Evolutionary conservation across 441 rosid species (phyloP), one percentile per base, ranked within the genome.

Genomic region (Populus tomentosa): DNA sequence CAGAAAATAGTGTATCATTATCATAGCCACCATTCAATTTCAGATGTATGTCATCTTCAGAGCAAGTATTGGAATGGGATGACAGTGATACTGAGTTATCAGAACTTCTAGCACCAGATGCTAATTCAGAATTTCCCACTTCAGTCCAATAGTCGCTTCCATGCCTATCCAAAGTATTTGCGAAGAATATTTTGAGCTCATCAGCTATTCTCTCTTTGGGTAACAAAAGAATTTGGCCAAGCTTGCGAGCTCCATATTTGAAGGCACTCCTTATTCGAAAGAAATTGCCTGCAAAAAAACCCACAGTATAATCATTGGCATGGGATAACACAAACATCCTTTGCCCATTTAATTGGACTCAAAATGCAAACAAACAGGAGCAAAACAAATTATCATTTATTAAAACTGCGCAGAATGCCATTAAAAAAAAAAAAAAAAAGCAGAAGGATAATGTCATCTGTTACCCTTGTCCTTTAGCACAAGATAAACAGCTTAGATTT

Each of bases 141-240:
- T 78, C 80, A 70, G 80, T 81, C 85, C 80, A 62, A 73, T 71
- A 70, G 40, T 83, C 75, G 73, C 81, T 70, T 67, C 71, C 80
- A 80, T 79, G 81, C 76, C 91, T 77, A 69, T 79, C 88, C 82
- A 85, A 76, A 71, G 88, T 85, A 80, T 80, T 82, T 40, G 70
- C 69, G 46, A 86, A 84, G 76, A 86, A 78, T 72, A 71, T 76
- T 20, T 75, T 72, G 71, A 84, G 80, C 67, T 77, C 85, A 46
- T 72, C 35, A 16, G 74, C 67, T 67, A 84, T 68, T 73, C 77
- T 71, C 73, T 78, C 84, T 35, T 46, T 70, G 50, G 88, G 83
- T 72, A 74, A 79, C 70, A 75, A 73, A 67, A 85, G 79, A 23
- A 87, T 79, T 38, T 35, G 71, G 26, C 84, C 85, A 71, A 87